A percentile compares a stretch with the other conserved stretches of the same genome.
phyloP scores from a whole-genome alignment of 306 rosid genomes.

The Dryas drummondii region DNA sequence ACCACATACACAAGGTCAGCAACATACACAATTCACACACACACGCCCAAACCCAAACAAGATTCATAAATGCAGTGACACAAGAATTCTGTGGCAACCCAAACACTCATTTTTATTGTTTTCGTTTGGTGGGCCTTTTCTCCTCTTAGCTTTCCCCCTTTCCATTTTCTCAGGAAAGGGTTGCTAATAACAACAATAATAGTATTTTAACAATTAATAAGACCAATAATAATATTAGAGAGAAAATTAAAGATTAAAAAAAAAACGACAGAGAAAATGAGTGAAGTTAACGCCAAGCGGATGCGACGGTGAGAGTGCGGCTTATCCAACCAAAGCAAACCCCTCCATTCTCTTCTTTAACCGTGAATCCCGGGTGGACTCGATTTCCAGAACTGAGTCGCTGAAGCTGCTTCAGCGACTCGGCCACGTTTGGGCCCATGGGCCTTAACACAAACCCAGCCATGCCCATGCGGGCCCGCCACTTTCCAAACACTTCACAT shows the following conservation, averaged over 20 bases:
- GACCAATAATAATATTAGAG: slow-evolving; percentile 19
- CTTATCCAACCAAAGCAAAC: slow-evolving; percentile 85
- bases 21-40: slow-evolving; percentile 39
- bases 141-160: slow-evolving; percentile 32
- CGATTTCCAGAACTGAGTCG: slow-evolving; percentile 33
- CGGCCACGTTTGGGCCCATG: slow-evolving; percentile 58
- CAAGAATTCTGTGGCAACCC: slow-evolving; percentile 46
- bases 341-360: slow-evolving; percentile 77
- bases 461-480: slow-evolving; percentile 95
- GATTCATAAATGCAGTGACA: slow-evolving; percentile 24
- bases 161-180: slow-evolving; percentile 62
- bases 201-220: slow-evolving; percentile 30
- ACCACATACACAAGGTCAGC: slow-evolving; percentile 15
- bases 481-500: slow-evolving; percentile 89
- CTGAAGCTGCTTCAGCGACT: slow-evolving; percentile 30
- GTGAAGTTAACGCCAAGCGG: slow-evolving; percentile 90
- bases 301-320: slow-evolving; percentile 80
- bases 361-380: slow-evolving; percentile 54
- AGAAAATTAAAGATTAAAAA: not conserved
- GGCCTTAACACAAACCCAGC: slow-evolving; percentile 73
- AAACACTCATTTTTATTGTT: slow-evolving; percentile 43
- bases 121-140: slow-evolving; percentile 34
- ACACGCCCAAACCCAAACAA: slow-evolving; percentile 6
- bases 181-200: slow-evolving; percentile 31
- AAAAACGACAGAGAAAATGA: not conserved